phyloP scores from a whole-genome alignment of 192 early-diverging fungal species.

The Coemansia reversa region DNA sequence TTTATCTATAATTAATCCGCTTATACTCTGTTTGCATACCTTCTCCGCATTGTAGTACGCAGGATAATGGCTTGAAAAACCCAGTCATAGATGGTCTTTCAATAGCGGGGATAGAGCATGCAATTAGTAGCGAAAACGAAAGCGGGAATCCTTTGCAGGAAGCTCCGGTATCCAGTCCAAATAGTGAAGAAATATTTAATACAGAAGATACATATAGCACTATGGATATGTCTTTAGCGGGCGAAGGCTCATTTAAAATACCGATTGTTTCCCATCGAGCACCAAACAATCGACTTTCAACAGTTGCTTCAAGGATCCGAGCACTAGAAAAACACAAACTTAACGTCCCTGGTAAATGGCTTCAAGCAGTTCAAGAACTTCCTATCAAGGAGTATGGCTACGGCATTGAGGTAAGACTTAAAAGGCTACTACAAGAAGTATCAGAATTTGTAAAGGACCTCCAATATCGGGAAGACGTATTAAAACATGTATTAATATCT shows the following conservation, averaged over 20 bases:
- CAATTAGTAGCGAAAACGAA: constrained; percentile 8
- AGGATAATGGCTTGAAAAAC: not conserved
- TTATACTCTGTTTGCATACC: not conserved
- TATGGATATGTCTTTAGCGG: not conserved
- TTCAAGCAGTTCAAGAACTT: constrained; percentile 41
- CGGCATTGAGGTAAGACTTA: constrained; percentile 46
- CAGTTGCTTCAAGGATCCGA: constrained; percentile 35
- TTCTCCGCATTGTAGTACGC: constrained; percentile 1
- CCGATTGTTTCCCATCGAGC: constrained; percentile 42
- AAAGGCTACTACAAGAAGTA: not conserved
- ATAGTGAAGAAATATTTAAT: not conserved
- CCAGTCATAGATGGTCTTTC: constrained; percentile 32
- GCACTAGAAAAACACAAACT: constrained; percentile 47
- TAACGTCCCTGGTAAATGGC: constrained; percentile 48
- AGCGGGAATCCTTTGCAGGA: constrained; percentile 1
- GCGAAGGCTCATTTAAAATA: constrained; percentile 32
- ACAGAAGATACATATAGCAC: not conserved
- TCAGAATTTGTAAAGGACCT: not conserved
- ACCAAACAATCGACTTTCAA: constrained; percentile 32
- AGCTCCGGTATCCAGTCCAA: not conserved
- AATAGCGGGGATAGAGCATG: constrained; percentile 31
- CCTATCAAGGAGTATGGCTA: constrained; percentile 51
- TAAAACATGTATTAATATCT: not conserved
- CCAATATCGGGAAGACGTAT: not conserved
- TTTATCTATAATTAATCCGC: not conserved